Conservation (phyloP, 1,284 basidiomycete genomes). For the Naganishia albida region DNA sequence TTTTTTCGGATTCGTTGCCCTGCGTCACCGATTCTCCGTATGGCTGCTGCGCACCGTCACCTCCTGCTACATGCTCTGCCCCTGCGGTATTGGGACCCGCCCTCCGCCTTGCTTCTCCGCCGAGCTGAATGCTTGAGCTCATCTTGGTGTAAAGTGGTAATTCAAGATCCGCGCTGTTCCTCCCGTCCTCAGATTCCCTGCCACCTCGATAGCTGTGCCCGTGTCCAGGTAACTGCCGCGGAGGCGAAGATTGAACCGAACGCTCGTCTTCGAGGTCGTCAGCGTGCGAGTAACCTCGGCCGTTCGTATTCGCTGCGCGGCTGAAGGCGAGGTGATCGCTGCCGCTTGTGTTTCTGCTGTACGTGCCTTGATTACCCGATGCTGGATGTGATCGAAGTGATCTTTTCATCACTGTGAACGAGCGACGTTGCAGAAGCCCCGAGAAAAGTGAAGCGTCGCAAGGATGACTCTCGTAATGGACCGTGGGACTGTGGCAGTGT, state of each 20-base stretch:
- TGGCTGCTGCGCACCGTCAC: not conserved
- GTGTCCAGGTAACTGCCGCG: slow-evolving; percentile 13
- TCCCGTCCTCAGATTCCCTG: slow-evolving; percentile 7
- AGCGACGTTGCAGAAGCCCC: not conserved
- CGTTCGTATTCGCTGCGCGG: slow-evolving; percentile 22
- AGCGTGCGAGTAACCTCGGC: slow-evolving; percentile 4
- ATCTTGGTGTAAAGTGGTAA: slow-evolving; percentile 26
- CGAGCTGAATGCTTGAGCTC: slow-evolving; percentile 20
- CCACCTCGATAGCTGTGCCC: slow-evolving; percentile 1
- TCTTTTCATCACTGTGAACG: slow-evolving; percentile 26
- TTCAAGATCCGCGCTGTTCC: slow-evolving; percentile 20
- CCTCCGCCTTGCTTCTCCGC: slow-evolving; percentile 24
- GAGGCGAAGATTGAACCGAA: slow-evolving; percentile 6
- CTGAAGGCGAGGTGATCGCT: slow-evolving; percentile 28
- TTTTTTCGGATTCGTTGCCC: slow-evolving; percentile 20
- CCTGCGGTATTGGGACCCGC: not conserved
- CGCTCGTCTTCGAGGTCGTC: slow-evolving; percentile 16
- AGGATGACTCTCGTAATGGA: not conserved
- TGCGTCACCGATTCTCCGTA: slow-evolving; percentile 19
- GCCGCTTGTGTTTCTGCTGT: slow-evolving; percentile 6
- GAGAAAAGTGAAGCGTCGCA: not conserved
- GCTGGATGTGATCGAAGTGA: slow-evolving; percentile 27
- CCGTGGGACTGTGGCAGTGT: slow-evolving; percentile 1
- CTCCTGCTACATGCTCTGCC: not conserved
- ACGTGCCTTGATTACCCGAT: slow-evolving; percentile 26